These are phyloP conservation scores for Bisporella sp. DNA, from an alignment of 2,329 filamentous ascomycete genomes.

Conservation along the genomic window DNA sequence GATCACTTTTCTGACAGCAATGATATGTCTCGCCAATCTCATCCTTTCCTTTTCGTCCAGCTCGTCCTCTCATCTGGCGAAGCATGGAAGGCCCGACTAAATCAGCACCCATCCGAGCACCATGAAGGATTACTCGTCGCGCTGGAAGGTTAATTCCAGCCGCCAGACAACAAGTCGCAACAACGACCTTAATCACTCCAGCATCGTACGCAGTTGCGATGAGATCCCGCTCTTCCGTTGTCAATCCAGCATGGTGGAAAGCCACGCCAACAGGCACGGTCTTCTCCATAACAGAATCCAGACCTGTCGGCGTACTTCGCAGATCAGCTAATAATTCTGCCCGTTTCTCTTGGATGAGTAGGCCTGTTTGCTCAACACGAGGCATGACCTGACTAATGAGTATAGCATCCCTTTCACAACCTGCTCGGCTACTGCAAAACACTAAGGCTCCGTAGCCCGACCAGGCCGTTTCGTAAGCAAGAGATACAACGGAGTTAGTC, in stretches of 20 bases:
- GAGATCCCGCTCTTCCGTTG: conserved; percentile 67
- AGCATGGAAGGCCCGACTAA: conserved; percentile 74
- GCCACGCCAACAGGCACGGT: conserved; percentile 62
- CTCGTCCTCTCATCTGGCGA: conserved; percentile 73
- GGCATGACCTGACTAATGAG: conserved; percentile 63
- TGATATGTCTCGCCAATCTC: conserved; percentile 72
- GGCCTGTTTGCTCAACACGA: conserved; percentile 32
- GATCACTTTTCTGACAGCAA: conserved; percentile 61
- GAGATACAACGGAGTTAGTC: conserved; percentile 62
- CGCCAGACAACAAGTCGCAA: conserved; percentile 74
- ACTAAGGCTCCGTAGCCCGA: conserved; percentile 65
- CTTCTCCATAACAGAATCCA: conserved; percentile 58
- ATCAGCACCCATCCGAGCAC: conserved; percentile 68
- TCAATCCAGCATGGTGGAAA: conserved; percentile 69
- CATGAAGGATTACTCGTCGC: conserved; percentile 67
- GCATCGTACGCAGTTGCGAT: conserved; percentile 64
- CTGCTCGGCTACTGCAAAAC: conserved; percentile 63
- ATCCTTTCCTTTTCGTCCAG: conserved; percentile 72
- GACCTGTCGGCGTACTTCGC: conserved; percentile 55
- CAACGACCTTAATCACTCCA: conserved; percentile 61
- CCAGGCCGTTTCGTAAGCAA: conserved; percentile 62
- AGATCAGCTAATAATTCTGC: conserved; percentile 60
- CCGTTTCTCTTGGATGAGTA: conserved; percentile 47
- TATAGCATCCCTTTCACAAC: conserved; percentile 61
- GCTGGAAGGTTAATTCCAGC: conserved; percentile 75